Base-by-base conservation (phyloP, 2,329 filamentous ascomycete species). In the Aurifilum marmelostoma region DNA sequence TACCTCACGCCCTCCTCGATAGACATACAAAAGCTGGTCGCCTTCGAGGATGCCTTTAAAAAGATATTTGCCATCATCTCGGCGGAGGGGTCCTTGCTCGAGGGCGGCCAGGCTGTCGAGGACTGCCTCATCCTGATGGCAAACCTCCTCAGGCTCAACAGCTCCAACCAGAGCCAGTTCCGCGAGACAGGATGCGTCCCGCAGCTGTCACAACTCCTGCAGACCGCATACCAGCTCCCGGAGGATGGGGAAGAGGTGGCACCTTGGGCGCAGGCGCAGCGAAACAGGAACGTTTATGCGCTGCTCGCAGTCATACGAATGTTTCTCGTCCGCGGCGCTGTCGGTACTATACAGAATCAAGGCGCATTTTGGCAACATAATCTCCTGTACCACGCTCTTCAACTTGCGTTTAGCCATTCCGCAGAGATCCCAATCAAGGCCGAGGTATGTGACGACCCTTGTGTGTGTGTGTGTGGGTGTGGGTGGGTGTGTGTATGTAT, bases 1-100 rank as follows among this genome's bases (percentile, higher is more conserved):
- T 92, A 94, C 68, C 85, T 99, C 39, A 97, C 96, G 0, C 92
- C 93, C 39, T 90, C 90, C 0, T 97, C 95, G 11, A 83, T 90
- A 56, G 94, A 98, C 75, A 87, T 99, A 65, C 94, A 98, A 77
- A 98, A 98, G 79, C 86, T 98, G 1, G 94, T 98, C 32, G 96
- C 94, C 0, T 98, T 97, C 73, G 94, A 97, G 75, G 95, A 93
- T 83, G 93, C 94, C 0, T 98, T 97, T 75, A 93, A 96, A 71
- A 89, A 91, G 58, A 83, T 97, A 34, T 97, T 98, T 77, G 85
- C 85, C 59, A 90, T 98, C 66, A 92, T 99, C 66, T 87, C 91
- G 73, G 83, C 85, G 0, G 96, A 99, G 75, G 96, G 96, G 0
- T 91, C 91, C 2, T 82, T 99, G 59, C 86, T 85, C 5, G 90